Evolutionary conservation across 345 rosid species (phyloP).

Genomic region (Melastoma malabathricum): DNA sequence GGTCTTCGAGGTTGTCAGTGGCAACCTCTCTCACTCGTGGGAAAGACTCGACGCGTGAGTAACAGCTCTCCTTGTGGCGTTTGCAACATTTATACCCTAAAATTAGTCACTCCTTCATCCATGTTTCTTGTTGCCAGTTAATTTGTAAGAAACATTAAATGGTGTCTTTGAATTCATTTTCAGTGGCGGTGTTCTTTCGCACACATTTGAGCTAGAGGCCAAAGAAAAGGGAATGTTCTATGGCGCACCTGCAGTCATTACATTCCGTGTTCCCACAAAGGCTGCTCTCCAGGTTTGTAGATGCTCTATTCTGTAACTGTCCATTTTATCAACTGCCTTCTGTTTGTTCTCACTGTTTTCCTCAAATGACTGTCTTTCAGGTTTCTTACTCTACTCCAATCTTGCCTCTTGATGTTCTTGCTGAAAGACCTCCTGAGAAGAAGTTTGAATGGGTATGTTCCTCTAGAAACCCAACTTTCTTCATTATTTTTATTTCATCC

Average conservation of each 20-base stretch:
- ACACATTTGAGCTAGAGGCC: constrained; percentile 71
- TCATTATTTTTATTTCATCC: constrained; percentile 3
- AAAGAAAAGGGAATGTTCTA: constrained; percentile 57
- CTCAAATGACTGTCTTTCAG: constrained; percentile 19
- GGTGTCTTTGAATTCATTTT: no score
- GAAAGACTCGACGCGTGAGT: constrained; percentile 91
- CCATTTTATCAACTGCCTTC: background rate
- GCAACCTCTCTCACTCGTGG: constrained; percentile 72
- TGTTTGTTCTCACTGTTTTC: background rate
- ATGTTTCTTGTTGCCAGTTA: no score
- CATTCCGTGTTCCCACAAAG: constrained; percentile 80
- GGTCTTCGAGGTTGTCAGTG: constrained; percentile 40
- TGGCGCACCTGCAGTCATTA: constrained; percentile 73
- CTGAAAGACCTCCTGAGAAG: constrained; percentile 64
- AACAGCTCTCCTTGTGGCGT: background rate
- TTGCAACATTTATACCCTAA: background rate
- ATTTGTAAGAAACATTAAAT: no score
- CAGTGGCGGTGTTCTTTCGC: constrained; percentile 69
- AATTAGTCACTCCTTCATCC: background rate
- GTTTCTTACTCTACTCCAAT: constrained; percentile 64
- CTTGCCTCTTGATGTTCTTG: constrained; percentile 72
- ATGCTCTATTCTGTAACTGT: background rate
- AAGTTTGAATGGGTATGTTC: constrained; percentile 48
- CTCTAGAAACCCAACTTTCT: background rate
- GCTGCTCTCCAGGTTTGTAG: constrained; percentile 57